Evolutionary conservation across 306 rosid genomes (phyloP).

Genomic region (Cyclanthera cordifolia): DNA sequence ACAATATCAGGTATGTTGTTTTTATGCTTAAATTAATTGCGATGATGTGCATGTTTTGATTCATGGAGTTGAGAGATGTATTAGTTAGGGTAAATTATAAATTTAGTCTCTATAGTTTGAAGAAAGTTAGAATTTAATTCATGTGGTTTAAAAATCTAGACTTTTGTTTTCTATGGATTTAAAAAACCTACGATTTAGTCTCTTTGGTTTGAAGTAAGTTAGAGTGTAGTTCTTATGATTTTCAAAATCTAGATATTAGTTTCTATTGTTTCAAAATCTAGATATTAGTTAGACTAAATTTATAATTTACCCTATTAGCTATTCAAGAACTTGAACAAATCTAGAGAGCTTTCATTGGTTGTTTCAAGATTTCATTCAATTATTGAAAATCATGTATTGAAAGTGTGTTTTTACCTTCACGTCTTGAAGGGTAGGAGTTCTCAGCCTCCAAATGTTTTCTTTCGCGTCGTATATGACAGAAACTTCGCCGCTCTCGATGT

Average conservation of each 20-base stretch:
- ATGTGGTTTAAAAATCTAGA: too few relatives aligned
- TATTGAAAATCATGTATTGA: neutral
- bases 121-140: too few relatives aligned
- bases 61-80: neutral
- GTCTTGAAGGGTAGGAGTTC: slow-evolving; percentile 46
- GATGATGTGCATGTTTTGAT: neutral
- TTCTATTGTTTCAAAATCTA: too few relatives aligned
- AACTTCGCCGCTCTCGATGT: slow-evolving; percentile 34
- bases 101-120: too few relatives aligned
- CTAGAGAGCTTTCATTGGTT: neutral
- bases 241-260: too few relatives aligned
- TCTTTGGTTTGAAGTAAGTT: too few relatives aligned
- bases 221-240: too few relatives aligned
- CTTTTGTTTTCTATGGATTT: too few relatives aligned
- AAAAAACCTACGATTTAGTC: too few relatives aligned
- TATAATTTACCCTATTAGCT: too few relatives aligned
- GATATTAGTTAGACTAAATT: too few relatives aligned
- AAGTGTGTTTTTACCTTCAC: slow-evolving; percentile 28
- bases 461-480: slow-evolving; percentile 56
- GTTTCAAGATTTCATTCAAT: neutral
- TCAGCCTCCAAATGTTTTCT: slow-evolving; percentile 54
- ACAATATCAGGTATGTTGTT: neutral
- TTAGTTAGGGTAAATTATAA: too few relatives aligned
- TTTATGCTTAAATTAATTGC: neutral
- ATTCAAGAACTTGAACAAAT: neutral